These are phyloP conservation scores for Saccharomycopsis javanensis DNA, from an alignment of 805 yeast species.

Conservation along the genomic window DNA sequence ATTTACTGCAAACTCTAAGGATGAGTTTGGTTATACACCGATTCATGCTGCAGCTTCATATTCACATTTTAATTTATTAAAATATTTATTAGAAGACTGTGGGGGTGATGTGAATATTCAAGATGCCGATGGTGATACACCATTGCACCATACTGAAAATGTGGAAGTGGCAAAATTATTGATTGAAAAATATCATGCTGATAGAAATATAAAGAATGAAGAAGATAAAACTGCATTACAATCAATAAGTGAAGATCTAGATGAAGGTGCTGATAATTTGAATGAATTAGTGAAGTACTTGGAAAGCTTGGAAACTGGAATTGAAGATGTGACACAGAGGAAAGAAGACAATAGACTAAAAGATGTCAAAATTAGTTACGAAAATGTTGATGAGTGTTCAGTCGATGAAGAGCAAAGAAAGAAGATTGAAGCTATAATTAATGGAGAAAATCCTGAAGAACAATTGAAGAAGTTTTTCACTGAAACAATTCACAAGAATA, in stretches of 20 bases:
- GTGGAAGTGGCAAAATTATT: conserved; percentile 52
- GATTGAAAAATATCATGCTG: conserved; percentile 61
- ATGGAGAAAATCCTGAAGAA: conserved; percentile 70
- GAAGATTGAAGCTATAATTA: conserved; percentile 58
- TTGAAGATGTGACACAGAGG: background rate
- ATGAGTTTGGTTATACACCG: conserved; percentile 93
- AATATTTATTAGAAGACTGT: conserved; percentile 37
- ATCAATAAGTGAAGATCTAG: conserved; percentile 28
- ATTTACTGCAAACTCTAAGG: conserved; percentile 62
- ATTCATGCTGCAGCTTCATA: conserved; percentile 97
- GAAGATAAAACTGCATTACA: conserved; percentile 71
- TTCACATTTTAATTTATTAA: conserved; percentile 63
- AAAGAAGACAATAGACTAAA: background rate
- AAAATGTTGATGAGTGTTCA: background rate
- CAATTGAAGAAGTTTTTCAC: conserved; percentile 59
- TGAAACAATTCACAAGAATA: conserved; percentile 46
- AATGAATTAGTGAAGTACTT: conserved; percentile 65
- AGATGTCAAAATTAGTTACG: conserved; percentile 18
- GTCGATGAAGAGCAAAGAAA: conserved; percentile 46
- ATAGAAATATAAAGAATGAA: conserved; percentile 48
- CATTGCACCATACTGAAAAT: conserved; percentile 84
- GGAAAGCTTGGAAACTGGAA: conserved; percentile 26
- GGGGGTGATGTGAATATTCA: conserved; percentile 78
- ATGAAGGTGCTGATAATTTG: conserved; percentile 78
- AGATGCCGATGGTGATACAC: conserved; percentile 91